Evolutionary conservation across 23 red algal species (phyloP), one percentile per base, ranked within the genome.

Genomic region (Gracilaria vermiculophylla): DNA sequence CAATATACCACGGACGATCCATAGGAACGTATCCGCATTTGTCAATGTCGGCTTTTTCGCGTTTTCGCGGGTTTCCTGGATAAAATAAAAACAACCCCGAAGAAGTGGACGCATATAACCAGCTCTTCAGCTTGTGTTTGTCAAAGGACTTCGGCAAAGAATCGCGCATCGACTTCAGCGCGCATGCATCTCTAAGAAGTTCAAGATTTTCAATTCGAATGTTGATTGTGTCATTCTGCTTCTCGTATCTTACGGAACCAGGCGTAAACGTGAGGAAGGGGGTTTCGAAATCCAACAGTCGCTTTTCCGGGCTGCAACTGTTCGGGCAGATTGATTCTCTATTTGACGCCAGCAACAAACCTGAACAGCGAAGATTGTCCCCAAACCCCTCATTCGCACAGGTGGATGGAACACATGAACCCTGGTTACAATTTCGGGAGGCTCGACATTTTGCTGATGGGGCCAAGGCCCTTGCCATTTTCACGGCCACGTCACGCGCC

Each of bases 1-100:
- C 53, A 31, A 79, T 58, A 55, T 79, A 79, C 76, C 76, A 79
- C 1, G 76, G 76, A 52, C 76, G 76, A 54, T 1, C 42, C 53
- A 60, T 79, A 3, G 76, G 76, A 55, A 57, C 76, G 57, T 34
- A 79, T 37, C 76, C 76, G 36, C 76, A 79, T 40, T 21, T 17
- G 55, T 54, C 33, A 35, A 58, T 37, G 21, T 55, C 27, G 37
- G 49, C 21, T 28, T 57, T 32, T 5, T 39, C 21, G 6, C 53
- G 50, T 54, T 35, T 50, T 54, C 49, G 44, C 57, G 76, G 8
- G 21, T 27, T 32, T 20, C 53, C 76, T 49, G 50, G 76, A 40
- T 49, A 79, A 1, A 35, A 5, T 2, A 57, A 11, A 9, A 79
- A 31, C 3, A 79, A 50, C n/a, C 76, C 53, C 34, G 53, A 28